Conservation (phyloP, 352 stramenopile species). For the Peronospora tabacina region DNA sequence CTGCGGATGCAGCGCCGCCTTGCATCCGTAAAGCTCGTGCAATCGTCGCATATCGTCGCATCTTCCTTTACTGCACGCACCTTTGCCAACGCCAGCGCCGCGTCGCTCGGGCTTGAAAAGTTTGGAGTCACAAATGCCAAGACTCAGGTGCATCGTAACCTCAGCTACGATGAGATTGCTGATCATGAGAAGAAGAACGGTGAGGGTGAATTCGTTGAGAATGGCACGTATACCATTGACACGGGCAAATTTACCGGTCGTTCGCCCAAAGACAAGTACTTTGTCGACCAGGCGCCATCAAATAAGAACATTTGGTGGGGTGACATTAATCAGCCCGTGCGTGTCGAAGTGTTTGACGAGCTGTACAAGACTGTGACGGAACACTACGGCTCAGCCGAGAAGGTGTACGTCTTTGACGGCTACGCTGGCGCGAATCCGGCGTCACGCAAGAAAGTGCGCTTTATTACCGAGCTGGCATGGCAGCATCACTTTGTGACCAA, state of each 20-base stretch:
- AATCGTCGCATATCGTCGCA: constrained; percentile 25
- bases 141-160: constrained; percentile 91
- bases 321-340: constrained; percentile 93
- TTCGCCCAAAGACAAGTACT: constrained; percentile 98
- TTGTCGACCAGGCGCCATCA: constrained; percentile 89
- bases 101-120: constrained; percentile 67
- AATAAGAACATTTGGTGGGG: constrained; percentile 96
- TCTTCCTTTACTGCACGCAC: constrained; percentile 23
- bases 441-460: constrained; percentile 93
- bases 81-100: constrained; percentile 41
- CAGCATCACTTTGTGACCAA: constrained; percentile 98
- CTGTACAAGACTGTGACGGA: constrained; percentile 91
- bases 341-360: constrained; percentile 91
- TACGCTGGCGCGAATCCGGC: constrained; percentile 91
- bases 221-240: constrained; percentile 94
- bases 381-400: constrained; percentile 90
- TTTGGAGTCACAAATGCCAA: constrained; percentile 88
- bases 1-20: constrained; percentile 53
- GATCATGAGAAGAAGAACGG: constrained; percentile 93
- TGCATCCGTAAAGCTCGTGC: constrained; percentile 30
- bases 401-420: constrained; percentile 95
- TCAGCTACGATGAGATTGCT: constrained; percentile 93
- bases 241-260: constrained; percentile 98
- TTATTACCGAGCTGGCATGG: constrained; percentile 97
- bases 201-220: constrained; percentile 86